Evolutionary conservation across 495 filamentous ascomycete species (phyloP).

Genomic region (Annulohypoxylon stygium): DNA sequence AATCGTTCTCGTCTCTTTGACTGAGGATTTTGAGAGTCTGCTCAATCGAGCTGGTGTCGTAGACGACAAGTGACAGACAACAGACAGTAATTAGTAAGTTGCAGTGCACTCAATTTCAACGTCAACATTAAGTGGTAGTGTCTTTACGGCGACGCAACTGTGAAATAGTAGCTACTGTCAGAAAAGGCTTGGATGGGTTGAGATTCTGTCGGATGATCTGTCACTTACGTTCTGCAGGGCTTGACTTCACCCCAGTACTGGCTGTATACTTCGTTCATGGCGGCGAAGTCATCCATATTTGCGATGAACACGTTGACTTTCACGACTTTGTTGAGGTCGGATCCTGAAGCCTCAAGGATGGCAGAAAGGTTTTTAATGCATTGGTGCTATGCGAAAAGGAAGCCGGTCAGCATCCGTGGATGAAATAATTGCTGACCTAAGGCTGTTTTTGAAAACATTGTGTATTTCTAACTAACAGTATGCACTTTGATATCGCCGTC

Average conservation of each 20-base stretch:
- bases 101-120: conserved; percentile 83
- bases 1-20: neutral
- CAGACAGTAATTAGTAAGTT: conserved; percentile 47
- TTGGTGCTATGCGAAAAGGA: conserved; percentile 49
- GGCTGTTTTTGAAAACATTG: no score
- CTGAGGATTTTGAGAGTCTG: neutral
- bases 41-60: neutral
- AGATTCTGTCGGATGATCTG: neutral
- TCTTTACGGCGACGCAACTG: conserved; percentile 80
- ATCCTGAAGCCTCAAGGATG: conserved; percentile 75
- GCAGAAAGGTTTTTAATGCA: conserved; percentile 72
- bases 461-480: conserved; percentile 41
- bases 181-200: neutral
- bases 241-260: conserved; percentile 74
- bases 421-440: no score
- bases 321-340: conserved; percentile 72
- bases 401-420: conserved; percentile 49
- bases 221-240: conserved; percentile 68
- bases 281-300: conserved; percentile 76
- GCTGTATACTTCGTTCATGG: conserved; percentile 83
- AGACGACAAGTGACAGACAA: neutral
- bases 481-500: conserved; percentile 71
- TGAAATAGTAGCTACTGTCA: conserved; percentile 49
- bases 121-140: conserved; percentile 80
- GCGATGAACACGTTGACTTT: conserved; percentile 79